Evolutionary conservation across 1,284 basidiomycete genomes (phyloP).

Genomic region (Lentinula novae-zelandiae): DNA sequence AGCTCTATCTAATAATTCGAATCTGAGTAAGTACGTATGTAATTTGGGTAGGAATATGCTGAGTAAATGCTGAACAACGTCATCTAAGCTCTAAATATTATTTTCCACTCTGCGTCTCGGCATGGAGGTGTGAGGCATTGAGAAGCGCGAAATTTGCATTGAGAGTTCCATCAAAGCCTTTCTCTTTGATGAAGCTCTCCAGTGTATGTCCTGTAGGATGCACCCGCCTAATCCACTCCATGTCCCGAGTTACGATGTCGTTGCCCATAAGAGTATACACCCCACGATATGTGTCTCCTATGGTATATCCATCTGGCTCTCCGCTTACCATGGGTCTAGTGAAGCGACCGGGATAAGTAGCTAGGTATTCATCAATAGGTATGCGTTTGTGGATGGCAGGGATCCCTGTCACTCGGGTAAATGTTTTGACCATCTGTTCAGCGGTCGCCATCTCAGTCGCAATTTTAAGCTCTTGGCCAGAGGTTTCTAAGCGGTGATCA

Average conservation of each 20-base stretch:
- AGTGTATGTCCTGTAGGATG: constrained; percentile 28
- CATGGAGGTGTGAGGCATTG: not conserved
- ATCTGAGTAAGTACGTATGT: too few species aligned
- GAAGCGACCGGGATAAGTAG: not conserved
- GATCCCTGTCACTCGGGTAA: constrained; percentile 11
- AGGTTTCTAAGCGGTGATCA: constrained; percentile 36
- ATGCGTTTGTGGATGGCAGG: constrained; percentile 8
- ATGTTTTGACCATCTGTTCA: constrained; percentile 36
- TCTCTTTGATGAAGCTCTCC: constrained; percentile 25
- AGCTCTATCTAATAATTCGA: too few species aligned
- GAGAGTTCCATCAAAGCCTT: constrained; percentile 17
- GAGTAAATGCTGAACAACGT: too few species aligned
- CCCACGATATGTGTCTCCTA: constrained; percentile 7
- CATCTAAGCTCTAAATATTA: too few species aligned
- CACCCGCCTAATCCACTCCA: constrained; percentile 36
- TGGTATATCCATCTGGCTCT: not conserved
- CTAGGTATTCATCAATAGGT: constrained; percentile 8
- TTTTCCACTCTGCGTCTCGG: not conserved
- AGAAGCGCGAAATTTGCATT: not conserved
- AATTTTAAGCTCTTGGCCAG: constrained; percentile 36
- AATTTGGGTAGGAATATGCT: too few species aligned
- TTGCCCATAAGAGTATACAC: constrained; percentile 28
- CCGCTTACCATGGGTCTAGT: not conserved
- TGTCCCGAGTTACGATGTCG: constrained; percentile 38
- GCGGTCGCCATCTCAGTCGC: constrained; percentile 41